These are phyloP conservation scores for Lyophyllum decastes DNA, from an alignment of 768 basidiomycete genomes.

Conservation along the genomic window DNA sequence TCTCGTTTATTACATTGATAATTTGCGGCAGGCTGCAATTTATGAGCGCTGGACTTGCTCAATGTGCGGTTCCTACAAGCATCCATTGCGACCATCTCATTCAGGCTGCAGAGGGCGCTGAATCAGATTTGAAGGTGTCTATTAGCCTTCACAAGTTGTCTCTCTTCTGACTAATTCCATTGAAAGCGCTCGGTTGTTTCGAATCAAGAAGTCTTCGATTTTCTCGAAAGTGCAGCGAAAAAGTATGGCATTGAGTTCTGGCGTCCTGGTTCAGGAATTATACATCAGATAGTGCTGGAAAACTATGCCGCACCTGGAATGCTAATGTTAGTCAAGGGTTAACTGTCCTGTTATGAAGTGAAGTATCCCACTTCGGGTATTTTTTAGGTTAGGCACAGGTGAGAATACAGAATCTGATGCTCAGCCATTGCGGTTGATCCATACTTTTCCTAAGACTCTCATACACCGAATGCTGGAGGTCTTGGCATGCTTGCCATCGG, in stretches of 20 bases:
- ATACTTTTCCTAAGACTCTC: conserved; percentile 63
- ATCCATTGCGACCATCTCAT: conserved; percentile 99
- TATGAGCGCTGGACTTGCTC: conserved; percentile 90
- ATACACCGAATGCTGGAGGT: conserved; percentile 98
- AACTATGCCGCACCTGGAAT: conserved; percentile 96
- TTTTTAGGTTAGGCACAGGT: conserved; percentile 80
- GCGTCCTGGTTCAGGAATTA: conserved; percentile 94
- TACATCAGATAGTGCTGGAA: conserved; percentile 98
- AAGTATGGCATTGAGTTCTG: conserved; percentile 98
- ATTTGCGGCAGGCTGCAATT: conserved; percentile 75
- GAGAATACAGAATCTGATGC: neutral
- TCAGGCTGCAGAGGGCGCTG: conserved; percentile 88
- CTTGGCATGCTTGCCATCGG: conserved; percentile 96
- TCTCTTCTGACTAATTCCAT: neutral
- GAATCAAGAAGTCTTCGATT: conserved; percentile 97
- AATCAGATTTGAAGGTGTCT: conserved; percentile 76
- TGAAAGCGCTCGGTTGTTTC: conserved; percentile 76
- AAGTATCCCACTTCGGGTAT: conserved; percentile 10
- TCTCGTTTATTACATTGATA: neutral
- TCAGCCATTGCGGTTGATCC: neutral
- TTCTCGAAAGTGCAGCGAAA: conserved; percentile 86
- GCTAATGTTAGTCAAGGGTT: conserved; percentile 63
- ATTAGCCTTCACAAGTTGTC: neutral
- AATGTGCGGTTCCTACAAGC: conserved; percentile 83
- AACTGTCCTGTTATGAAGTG: neutral